Evolutionary conservation across 2,329 filamentous ascomycete species (phyloP), one percentile per base, ranked within the genome.

Genomic region (Cordyceps cateniannulata): DNA sequence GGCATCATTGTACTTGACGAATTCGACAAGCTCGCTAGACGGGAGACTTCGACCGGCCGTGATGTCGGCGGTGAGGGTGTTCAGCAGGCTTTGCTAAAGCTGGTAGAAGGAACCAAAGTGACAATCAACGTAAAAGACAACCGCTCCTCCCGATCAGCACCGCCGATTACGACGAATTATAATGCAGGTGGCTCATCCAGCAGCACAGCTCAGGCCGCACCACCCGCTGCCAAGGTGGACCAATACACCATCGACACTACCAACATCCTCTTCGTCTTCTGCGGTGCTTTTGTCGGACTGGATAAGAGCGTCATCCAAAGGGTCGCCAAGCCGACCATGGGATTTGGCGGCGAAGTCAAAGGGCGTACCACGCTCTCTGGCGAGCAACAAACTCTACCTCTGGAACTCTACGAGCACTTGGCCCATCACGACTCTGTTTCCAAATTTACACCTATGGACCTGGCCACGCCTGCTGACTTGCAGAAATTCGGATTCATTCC

Each of bases 41-140:
- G 91, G 27, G 93, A 95, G 71, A 89, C 93, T 18, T 86, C 85
- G 63, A 92, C 96, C 63, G 93, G 93, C 22, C 90, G 96, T 67
- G 95, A 99, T 69, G 95, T 99, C 3, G 90, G 93, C 20, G 95
- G 95, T 24, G 95, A 98, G 77, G 95, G 95, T 58, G 95, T 98
- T 0, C 95, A 99, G 70, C 95, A 99, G 75, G 93, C 95, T 7
- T 79, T 99, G 5, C 77, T 99, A 35, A 98, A 98, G 76, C 91
- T 99, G 45, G 91, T 99, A 22, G 95, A 99, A 75, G 95, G 95
- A 8, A 96, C 93, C 1, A 97, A 93, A 25, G 82, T 99, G 12
- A 95, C 96, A 45, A 83, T 99, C 32, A 93, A 93, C 69, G 89
- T 93, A 25, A 98, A 97, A 72, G 84, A 88, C 65, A 89, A 88